Evolutionary conservation across 2,329 filamentous ascomycete genomes (phyloP).

Genomic region (Colletotrichum liriopes): DNA sequence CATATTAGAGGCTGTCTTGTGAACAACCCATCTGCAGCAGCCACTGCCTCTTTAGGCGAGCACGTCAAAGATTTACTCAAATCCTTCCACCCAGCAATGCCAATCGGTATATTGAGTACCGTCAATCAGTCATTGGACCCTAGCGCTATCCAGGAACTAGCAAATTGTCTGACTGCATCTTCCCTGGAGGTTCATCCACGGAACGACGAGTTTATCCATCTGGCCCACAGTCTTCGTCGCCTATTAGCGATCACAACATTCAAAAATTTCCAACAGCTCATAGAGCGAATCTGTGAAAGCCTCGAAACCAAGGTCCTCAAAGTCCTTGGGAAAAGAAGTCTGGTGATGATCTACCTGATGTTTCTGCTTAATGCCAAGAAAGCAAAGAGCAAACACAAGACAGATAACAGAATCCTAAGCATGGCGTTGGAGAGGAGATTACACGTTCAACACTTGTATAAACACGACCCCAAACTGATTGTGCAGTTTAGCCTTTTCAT

Average conservation of each 20-base stretch:
- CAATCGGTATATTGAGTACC: conserved; percentile 28
- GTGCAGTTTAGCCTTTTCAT: conserved; percentile 27
- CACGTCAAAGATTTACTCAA: conserved; percentile 14
- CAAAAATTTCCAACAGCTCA: background rate
- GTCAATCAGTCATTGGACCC: conserved; percentile 18
- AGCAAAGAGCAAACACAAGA: conserved; percentile 8
- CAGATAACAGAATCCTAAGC: conserved; percentile 2
- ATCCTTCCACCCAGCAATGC: conserved; percentile 5
- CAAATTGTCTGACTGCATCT: background rate
- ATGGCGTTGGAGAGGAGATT: conserved; percentile 1
- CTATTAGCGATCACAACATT: background rate
- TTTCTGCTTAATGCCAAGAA: conserved; percentile 30
- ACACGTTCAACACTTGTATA: conserved; percentile 9
- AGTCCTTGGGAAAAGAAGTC: conserved; percentile 13
- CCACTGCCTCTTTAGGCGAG: background rate
- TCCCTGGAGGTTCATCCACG: background rate
- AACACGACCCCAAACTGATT: conserved; percentile 7
- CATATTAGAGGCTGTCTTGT: conserved; percentile 23
- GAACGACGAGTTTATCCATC: conserved; percentile 8
- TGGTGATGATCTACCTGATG: conserved; percentile 18
- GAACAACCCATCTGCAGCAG: background rate
- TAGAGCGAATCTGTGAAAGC: conserved; percentile 18
- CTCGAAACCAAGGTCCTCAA: conserved; percentile 16
- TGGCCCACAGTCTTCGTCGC: background rate
- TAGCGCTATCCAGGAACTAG: background rate